Percentiles rank a stretch among this genome's conserved stretches.
phyloP scores from a whole-genome alignment of 768 basidiomycete genomes.

The Tricholoma sp. region DNA sequence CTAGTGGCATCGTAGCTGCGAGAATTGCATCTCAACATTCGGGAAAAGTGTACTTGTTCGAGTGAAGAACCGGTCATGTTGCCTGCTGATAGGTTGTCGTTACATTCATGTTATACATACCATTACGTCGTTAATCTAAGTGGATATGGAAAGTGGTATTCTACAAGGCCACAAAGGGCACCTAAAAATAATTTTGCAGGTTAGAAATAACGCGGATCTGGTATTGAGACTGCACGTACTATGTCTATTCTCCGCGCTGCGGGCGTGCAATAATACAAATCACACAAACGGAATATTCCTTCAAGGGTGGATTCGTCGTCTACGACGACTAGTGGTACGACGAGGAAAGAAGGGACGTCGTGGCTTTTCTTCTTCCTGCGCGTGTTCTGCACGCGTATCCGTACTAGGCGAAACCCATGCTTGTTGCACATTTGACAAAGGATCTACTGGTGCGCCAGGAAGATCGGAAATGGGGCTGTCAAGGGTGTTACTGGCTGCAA shows the following conservation, averaged over 20 bases:
- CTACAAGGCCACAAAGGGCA: too few relatives aligned
- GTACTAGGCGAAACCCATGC: slow-evolving; percentile 11
- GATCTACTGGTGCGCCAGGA: neutral
- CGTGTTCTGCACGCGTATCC: neutral
- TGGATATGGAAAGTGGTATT: too few relatives aligned
- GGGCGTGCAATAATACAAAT: neutral
- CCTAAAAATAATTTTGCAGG: too few relatives aligned
- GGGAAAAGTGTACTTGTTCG: too few relatives aligned
- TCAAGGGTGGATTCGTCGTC: slow-evolving; percentile 16
- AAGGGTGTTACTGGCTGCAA: neutral
- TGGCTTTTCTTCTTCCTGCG: slow-evolving; percentile 1
- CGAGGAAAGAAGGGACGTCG: slow-evolving; percentile 11
- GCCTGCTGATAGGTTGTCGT: too few relatives aligned
- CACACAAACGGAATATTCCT: neutral
- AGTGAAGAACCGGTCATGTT: too few relatives aligned
- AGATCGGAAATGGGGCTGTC: neutral
- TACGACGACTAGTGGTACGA: slow-evolving; percentile 11
- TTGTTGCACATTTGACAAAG: neutral
- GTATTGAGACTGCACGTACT: too few relatives aligned
- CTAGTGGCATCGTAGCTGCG: too few relatives aligned
- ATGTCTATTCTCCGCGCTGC: neutral
- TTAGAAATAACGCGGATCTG: too few relatives aligned
- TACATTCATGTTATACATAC: too few relatives aligned
- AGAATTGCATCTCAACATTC: too few relatives aligned
- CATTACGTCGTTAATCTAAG: too few relatives aligned